phyloP scores from a whole-genome alignment of 1,284 basidiomycete species.

The Stygiomarasmius scandens region DNA sequence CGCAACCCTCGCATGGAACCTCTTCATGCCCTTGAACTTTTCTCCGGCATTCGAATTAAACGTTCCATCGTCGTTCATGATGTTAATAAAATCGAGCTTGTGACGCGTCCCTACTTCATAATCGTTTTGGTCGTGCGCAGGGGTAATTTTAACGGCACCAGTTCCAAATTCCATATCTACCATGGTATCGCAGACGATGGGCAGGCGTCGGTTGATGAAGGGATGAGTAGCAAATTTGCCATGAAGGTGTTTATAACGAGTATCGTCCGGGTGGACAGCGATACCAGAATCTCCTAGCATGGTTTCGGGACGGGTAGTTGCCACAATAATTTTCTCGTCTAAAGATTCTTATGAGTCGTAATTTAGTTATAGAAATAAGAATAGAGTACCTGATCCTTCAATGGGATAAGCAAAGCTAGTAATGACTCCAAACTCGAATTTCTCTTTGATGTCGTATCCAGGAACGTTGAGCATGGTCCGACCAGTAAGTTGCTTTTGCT shows the following conservation, averaged over 20 bases:
- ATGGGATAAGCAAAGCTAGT: conserved; percentile 95
- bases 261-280: conserved; percentile 94
- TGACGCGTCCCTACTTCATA: conserved; percentile 94
- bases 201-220: conserved; percentile 86
- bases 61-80: conserved; percentile 97
- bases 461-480: conserved; percentile 90
- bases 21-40: conserved; percentile 90
- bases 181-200: conserved; percentile 87
- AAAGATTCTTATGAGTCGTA: no score
- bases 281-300: conserved; percentile 99
- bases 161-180: conserved; percentile 98
- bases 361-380: neutral
- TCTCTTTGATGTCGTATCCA: conserved; percentile 93
- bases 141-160: conserved; percentile 99
- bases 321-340: conserved; percentile 93
- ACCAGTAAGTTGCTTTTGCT: conserved; percentile 91
- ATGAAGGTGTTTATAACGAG: conserved; percentile 94
- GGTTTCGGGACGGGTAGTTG: conserved; percentile 98
- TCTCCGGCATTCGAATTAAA: conserved; percentile 90
- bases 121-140: conserved; percentile 98
- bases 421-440: conserved; percentile 97
- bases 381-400: conserved; percentile 70
- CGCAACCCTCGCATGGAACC: conserved; percentile 90
- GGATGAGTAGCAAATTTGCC: conserved; percentile 94
- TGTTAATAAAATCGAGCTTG: conserved; percentile 92